Percentiles rank a stretch among this genome's conserved stretches.
phyloP scores from a whole-genome alignment of 106 monocot species.

The Dendrobium huoshanense region DNA sequence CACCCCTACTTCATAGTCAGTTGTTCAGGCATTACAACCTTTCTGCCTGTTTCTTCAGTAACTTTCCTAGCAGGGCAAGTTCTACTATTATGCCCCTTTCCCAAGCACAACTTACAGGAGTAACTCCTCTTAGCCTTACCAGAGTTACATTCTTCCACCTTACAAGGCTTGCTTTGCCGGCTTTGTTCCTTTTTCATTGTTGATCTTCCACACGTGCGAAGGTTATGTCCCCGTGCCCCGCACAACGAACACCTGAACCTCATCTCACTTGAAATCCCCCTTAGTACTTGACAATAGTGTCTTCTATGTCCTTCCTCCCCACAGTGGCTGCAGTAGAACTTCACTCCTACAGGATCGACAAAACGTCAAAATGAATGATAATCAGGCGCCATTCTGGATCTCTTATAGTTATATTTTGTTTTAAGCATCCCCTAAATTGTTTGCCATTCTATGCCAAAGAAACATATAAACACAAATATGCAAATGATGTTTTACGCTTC shows the following conservation, averaged over 20 bases:
- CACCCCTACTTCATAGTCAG: neutral
- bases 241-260: slow-evolving; percentile 50
- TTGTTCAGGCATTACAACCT: neutral
- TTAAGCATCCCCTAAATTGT: too few species aligned
- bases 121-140: slow-evolving; percentile 29
- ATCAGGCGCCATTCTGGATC: too few species aligned
- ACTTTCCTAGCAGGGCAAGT: slow-evolving; percentile 44
- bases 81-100: slow-evolving; percentile 66
- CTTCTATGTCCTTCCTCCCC: slow-evolving; percentile 76
- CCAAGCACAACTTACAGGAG: slow-evolving; percentile 42
- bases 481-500: neutral
- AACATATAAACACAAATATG: neutral
- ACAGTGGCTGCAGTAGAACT: slow-evolving; percentile 73
- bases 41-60: neutral
- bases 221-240: slow-evolving; percentile 65
- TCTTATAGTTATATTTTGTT: too few species aligned
- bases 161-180: neutral
- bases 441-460: neutral
- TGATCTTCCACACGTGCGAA: slow-evolving; percentile 46
- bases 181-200: neutral
- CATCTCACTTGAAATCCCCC: slow-evolving; percentile 21
- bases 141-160: slow-evolving; percentile 1
- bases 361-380: neutral
- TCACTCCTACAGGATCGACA: slow-evolving; percentile 44
- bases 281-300: slow-evolving; percentile 53